These are phyloP conservation scores for Lindgomyces ingoldianus DNA, from an alignment of 495 filamentous ascomycete species.

Conservation along the genomic window DNA sequence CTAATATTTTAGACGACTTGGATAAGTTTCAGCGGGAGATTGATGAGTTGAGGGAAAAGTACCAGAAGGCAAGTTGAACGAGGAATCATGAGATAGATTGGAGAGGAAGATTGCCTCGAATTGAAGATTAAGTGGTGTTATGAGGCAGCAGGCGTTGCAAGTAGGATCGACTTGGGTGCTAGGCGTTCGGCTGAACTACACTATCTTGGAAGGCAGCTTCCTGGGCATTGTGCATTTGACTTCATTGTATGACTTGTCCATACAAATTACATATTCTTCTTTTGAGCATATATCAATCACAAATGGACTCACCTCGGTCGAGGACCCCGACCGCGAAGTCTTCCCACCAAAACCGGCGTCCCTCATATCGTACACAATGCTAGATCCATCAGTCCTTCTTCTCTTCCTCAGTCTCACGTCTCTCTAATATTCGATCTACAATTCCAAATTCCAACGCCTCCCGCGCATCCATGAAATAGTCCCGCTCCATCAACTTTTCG, in stretches of 20 bases:
- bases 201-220: not conserved
- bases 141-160: not conserved
- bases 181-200: not conserved
- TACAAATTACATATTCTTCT: slow-evolving; percentile 1
- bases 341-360: not conserved
- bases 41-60: slow-evolving; percentile 41
- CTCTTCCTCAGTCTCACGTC: slow-evolving; percentile 50
- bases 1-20: slow-evolving; percentile 44
- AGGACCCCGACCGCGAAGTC: not conserved
- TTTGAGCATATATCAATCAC: not conserved
- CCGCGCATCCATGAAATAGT: slow-evolving; percentile 86
- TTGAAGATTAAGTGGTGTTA: not conserved
- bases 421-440: slow-evolving; percentile 81
- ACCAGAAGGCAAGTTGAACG: slow-evolving; percentile 10
- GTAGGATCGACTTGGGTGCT: not conserved
- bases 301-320: not conserved
- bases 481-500: slow-evolving; percentile 93
- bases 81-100: not conserved
- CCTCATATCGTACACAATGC: not conserved
- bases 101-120: no score
- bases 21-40: slow-evolving; percentile 44
- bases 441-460: slow-evolving; percentile 89
- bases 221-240: not conserved
- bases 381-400: slow-evolving; percentile 8
- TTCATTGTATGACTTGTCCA: not conserved